A percentile compares a stretch with the other conserved stretches of the same genome.
Evolutionary conservation across 495 filamentous ascomycete genomes (phyloP).

Genomic region (Talaromyces ruber): DNA sequence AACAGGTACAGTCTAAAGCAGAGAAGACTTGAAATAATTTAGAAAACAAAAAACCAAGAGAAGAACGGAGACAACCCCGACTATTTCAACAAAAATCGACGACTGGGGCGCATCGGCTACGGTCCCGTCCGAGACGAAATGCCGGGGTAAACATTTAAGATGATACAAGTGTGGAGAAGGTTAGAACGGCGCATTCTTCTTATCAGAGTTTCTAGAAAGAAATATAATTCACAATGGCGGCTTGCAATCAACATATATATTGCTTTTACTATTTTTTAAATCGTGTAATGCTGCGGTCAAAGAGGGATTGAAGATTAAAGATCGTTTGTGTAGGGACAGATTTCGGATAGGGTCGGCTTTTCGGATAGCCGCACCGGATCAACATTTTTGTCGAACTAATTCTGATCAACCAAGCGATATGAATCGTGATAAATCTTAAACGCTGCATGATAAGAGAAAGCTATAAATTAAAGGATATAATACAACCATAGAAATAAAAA

Average conservation of each 20-base stretch:
- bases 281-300: not conserved
- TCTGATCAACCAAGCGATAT: not conserved
- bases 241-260: not conserved
- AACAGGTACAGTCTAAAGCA: not conserved
- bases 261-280: not conserved
- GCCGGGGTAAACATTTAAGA: slow-evolving; percentile 10
- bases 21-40: not conserved
- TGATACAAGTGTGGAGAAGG: slow-evolving; percentile 9
- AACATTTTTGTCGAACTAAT: not conserved
- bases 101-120: slow-evolving; percentile 28
- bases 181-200: not conserved
- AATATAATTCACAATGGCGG: not conserved
- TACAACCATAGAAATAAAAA: not conserved
- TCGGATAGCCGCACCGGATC: slow-evolving; percentile 1
- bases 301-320: not conserved
- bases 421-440: not conserved
- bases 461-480: not conserved
- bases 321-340: not conserved
- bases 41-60: not conserved
- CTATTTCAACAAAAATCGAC: not conserved
- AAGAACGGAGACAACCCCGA: not conserved
- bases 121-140: slow-evolving; percentile 19
- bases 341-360: slow-evolving; percentile 1
- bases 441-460: not conserved
- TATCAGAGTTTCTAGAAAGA: not conserved